Base-by-base conservation (phyloP, 352 stramenopile genomes). In the Globisporangium paroecandrum region DNA sequence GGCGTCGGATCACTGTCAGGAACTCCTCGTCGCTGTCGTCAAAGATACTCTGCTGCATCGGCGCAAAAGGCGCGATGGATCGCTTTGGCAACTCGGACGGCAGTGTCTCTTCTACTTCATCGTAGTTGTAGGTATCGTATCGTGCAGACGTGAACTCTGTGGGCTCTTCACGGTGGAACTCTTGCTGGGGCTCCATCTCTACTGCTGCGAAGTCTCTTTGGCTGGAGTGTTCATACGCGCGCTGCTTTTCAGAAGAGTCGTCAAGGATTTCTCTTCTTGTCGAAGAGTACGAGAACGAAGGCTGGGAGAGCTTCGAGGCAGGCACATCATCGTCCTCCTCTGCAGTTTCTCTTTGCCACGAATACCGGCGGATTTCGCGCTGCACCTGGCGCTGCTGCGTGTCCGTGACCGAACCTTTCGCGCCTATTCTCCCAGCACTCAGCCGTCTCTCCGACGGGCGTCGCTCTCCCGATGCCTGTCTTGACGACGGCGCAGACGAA, bases 1-100 rank as follows among this genome's bases (percentile, higher is more conserved):
- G 65, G 2, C 58, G 65, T 10, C 65, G 58, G 32, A 70, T 70
- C 51, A 53, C 49, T 4, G 20, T 58, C 29, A 70, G 27, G 22
- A 70, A 70, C 51, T 66, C 65, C 57, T 70, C 65, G 58, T 70
- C 65, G 51, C 65, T 70, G 43, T 70, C 65, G 53, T 70, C 65
- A 58, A 66, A 70, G 20, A 66, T 43, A 27, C 51, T 63, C 18
- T 56, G 58, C 0, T 70, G 58, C 4, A 24, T 41, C 13, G 60
- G 36, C 10, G 53, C 51, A 10, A 70, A 66, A 41, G 20, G 54
- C 3, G 18, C 27, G 6, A 70, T 61, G 25, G 65, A 70, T 32
- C 65, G 58, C 24, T 70, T 29, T 25, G 43, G 22, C 22, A 54
- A 12, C n/a, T 64, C 24, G 20, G 43, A 43, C 13, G 43, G 43